These are phyloP conservation scores for Secale cereale DNA, from an alignment of 176 grass and related monocot genomes.

Conservation along the genomic window DNA sequence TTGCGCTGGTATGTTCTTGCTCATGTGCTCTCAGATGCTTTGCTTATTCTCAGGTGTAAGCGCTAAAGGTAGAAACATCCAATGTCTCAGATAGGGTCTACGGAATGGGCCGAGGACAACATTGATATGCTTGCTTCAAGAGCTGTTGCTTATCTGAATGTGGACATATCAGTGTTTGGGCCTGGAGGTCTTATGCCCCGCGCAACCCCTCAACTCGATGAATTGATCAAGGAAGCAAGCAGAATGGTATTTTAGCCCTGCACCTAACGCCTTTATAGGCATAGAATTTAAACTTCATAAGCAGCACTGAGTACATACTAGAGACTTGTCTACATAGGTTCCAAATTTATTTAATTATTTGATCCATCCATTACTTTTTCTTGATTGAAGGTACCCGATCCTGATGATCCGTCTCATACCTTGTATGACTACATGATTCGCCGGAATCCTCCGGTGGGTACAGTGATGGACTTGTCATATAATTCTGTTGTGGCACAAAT, in stretches of 20 bases:
- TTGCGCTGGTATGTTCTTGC: slow-evolving; percentile 42
- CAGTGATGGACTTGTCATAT: background rate
- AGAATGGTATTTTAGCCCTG: slow-evolving; percentile 52
- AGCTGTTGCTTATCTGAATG: slow-evolving; percentile 90
- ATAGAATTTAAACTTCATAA: background rate
- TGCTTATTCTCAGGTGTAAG: background rate
- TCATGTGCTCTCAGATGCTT: background rate
- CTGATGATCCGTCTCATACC: slow-evolving; percentile 68
- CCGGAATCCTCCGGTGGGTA: slow-evolving; percentile 32
- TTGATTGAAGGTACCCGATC: slow-evolving; percentile 66
- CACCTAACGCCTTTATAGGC: background rate
- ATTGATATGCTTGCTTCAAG: slow-evolving; percentile 63
- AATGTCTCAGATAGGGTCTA: slow-evolving; percentile 71
- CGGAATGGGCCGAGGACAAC: slow-evolving; percentile 95
- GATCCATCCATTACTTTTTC: slow-evolving; percentile 4
- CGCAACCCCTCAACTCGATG: slow-evolving; percentile 89
- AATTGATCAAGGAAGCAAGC: slow-evolving; percentile 72
- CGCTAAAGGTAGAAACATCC: background rate
- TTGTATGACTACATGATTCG: slow-evolving; percentile 52
- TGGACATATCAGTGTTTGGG: slow-evolving; percentile 58
- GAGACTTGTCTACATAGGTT: background rate
- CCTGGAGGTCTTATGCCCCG: slow-evolving; percentile 51
- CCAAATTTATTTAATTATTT: background rate
- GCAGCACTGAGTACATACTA: background rate
- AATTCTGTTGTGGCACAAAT: background rate